Evolutionary conservation across 345 rosid species (phyloP), one percentile per base, ranked within the genome.

Genomic region (Ceriops decandra): DNA sequence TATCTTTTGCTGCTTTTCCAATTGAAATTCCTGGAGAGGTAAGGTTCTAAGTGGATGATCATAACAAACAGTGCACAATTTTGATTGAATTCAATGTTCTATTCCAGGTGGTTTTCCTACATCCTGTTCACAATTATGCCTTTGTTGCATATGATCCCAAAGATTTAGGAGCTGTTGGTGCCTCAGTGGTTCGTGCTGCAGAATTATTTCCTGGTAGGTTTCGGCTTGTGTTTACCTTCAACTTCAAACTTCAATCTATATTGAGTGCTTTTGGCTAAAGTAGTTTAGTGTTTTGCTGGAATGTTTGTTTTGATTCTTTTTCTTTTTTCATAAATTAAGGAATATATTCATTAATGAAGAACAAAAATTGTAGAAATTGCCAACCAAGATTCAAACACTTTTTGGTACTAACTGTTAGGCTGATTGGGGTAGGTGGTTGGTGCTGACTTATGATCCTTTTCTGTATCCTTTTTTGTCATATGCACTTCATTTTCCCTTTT

Each of bases 11-110:
- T 73, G 99, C 96, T 68, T 91, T 81, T 78, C 97, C 99, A 47
- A 85, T 91, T 73, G 99, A 95, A 86, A 87, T 91, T 81, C 97
- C 97, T 24, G 99, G 97, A 72, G 92, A 95, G 95, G 98, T 95
- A 77, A 75, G 68, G 53, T 63, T 71, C 64, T 60, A 24, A 32
- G 3, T 15, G 58, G 17, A 49, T 21, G 51, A 57, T 60, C 32
- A 27, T 60, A 47, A 24, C 58, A 72, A 74, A 7, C 22, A 15
- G 3, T 33, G 24, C 27, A 1, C 30, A 49, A 31, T 49, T 61
- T 71, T 68, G 75, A 68, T 63, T 77, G 49, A 77, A 74, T 56
- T 60, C 27, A 56, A 60, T 56, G 60, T 78, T 72, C 51, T 58
- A 60, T 46, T 80, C 66, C 86, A 91, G 99, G 93, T 95, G 74